Conservation (phyloP, 176 grass and related monocot species). For the Echinochloa phyllopogon region DNA sequence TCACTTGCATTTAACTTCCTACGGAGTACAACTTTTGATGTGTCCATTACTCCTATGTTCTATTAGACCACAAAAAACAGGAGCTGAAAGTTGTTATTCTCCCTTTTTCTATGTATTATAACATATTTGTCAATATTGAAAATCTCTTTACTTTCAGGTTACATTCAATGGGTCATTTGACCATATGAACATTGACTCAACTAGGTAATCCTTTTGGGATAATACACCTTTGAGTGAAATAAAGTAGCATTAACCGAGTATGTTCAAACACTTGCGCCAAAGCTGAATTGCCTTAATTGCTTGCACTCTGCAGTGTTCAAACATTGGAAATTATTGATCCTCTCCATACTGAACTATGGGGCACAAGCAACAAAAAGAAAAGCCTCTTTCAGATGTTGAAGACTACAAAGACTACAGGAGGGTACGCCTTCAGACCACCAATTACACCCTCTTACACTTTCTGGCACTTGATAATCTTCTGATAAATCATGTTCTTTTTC, state of each 20-base stretch:
- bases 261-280: neutral
- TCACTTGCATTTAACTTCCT: conserved; percentile 2
- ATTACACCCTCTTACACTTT: conserved; percentile 18
- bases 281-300: conserved; percentile 35
- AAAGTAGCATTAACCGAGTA: neutral
- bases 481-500: conserved; percentile 17
- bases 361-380: conserved; percentile 89
- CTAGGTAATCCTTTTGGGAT: conserved; percentile 65
- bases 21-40: no score
- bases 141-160: conserved; percentile 58
- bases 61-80: conserved; percentile 24
- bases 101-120: conserved; percentile 10
- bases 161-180: conserved; percentile 97
- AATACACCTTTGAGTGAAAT: conserved; percentile 19
- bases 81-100: conserved; percentile 13
- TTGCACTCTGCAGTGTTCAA: conserved; percentile 67
- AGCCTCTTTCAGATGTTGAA: conserved; percentile 97
- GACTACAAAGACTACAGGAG: conserved; percentile 94
- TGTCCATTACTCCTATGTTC: conserved; percentile 17
- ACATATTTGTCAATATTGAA: conserved; percentile 28
- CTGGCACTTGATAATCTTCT: conserved; percentile 17
- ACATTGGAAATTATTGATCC: conserved; percentile 98
- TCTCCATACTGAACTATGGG: conserved; percentile 86
- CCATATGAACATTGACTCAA: conserved; percentile 95
- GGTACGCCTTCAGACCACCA: conserved; percentile 57